A percentile compares a stretch with the other conserved stretches of the same genome.
Conservation (phyloP, 225 moss, liverwort and hornwort species). For the Sphagnum contortum region DNA sequence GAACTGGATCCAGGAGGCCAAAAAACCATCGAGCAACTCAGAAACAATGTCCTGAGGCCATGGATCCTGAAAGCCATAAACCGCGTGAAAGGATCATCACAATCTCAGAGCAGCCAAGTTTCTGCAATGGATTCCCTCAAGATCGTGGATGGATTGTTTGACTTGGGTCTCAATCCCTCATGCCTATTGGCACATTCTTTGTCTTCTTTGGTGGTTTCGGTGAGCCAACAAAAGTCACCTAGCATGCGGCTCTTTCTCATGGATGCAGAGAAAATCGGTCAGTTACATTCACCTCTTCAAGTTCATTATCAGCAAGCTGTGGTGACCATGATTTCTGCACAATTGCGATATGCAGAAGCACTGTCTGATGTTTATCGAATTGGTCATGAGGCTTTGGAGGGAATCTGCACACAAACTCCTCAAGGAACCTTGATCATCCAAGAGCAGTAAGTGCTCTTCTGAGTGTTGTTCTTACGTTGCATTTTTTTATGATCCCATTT, state of each 20-base stretch:
- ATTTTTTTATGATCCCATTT: background rate
- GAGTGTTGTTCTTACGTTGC: background rate
- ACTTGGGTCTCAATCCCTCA: constrained; percentile 17
- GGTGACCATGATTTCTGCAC: constrained; percentile 20
- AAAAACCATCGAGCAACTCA: constrained; percentile 9
- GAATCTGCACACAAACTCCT: constrained; percentile 12
- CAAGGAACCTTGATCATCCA: constrained; percentile 16
- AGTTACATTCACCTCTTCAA: constrained; percentile 39
- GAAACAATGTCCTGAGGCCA: constrained; percentile 23
- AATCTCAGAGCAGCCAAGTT: constrained; percentile 1
- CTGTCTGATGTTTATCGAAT: constrained; percentile 24
- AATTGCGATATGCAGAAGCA: constrained; percentile 30
- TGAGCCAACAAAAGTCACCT: constrained; percentile 30
- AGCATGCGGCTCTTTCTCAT: constrained; percentile 27
- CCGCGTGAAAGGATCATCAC: background rate
- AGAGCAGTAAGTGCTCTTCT: constrained; percentile 19
- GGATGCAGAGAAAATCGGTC: constrained; percentile 23
- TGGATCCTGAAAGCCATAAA: constrained; percentile 24
- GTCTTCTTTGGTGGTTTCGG: constrained; percentile 25
- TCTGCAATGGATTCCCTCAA: constrained; percentile 25
- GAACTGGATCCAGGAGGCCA: constrained; percentile 2
- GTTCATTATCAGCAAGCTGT: constrained; percentile 24
- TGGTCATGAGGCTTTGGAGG: constrained; percentile 22
- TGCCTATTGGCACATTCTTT: constrained; percentile 19
- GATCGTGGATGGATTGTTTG: constrained; percentile 26